Evolutionary conservation across 768 basidiomycete species (phyloP).

Genomic region (Trametes coccinea): DNA sequence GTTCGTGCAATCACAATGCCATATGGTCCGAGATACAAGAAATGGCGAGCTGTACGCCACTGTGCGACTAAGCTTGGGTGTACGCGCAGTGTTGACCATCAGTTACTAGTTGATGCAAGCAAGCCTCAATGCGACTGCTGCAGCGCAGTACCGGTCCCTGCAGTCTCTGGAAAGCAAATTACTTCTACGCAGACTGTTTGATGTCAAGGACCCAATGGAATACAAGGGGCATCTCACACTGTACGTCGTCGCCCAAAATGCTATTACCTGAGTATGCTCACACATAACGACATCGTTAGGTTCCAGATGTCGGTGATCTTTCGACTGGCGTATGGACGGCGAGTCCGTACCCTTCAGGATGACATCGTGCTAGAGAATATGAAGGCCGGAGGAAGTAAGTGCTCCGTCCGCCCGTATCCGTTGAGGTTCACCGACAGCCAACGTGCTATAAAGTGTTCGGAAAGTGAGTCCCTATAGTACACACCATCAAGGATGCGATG

Average conservation of each 20-base stretch:
- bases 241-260: not conserved
- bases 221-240: conserved; percentile 4
- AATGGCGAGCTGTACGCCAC: conserved; percentile 6
- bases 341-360: conserved; percentile 4
- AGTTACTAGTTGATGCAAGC: conserved; percentile 3
- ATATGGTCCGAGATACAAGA: conserved; percentile 6
- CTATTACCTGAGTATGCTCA: too few relatives aligned
- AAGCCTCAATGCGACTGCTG: conserved; percentile 6
- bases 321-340: conserved; percentile 5
- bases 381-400: conserved; percentile 6
- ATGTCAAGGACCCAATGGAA: not conserved
- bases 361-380: not conserved
- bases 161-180: conserved; percentile 8
- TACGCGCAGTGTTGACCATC: too few relatives aligned
- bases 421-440: not conserved
- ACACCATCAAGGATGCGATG: too few relatives aligned
- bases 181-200: not conserved
- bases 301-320: conserved; percentile 15
- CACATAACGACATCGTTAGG: not conserved
- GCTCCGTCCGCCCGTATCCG: not conserved
- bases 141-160: not conserved
- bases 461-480: not conserved
- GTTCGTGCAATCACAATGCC: conserved; percentile 5
- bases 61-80: too few relatives aligned
- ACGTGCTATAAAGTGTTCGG: not conserved